phyloP scores from a whole-genome alignment of 768 basidiomycete genomes.

The Suillus spraguei region DNA sequence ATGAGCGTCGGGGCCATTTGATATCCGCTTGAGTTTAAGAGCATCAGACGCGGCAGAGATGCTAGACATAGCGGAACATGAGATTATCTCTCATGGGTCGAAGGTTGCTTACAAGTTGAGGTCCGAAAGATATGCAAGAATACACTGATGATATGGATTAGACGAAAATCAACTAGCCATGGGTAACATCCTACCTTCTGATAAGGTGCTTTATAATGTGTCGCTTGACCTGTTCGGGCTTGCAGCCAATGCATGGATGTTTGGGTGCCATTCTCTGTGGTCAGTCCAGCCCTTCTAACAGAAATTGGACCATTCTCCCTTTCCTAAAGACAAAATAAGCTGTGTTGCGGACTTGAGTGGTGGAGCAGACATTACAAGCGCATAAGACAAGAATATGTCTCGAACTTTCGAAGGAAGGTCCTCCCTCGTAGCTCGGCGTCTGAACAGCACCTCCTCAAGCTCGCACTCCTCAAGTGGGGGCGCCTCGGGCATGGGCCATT shows the following conservation, averaged over 20 bases:
- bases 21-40: slow-evolving; percentile 52
- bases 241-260: slow-evolving; percentile 81
- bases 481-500: slow-evolving; percentile 68
- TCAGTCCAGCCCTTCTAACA: slow-evolving; percentile 54
- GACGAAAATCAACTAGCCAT: slow-evolving; percentile 7
- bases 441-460: slow-evolving; percentile 50
- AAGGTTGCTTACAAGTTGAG: slow-evolving; percentile 61
- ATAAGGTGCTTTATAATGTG: slow-evolving; percentile 67
- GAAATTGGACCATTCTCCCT: slow-evolving; percentile 69
- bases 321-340: slow-evolving; percentile 45
- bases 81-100: slow-evolving; percentile 6
- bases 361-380: slow-evolving; percentile 21
- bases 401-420: slow-evolving; percentile 36
- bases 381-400: slow-evolving; percentile 33
- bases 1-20: slow-evolving; percentile 50
- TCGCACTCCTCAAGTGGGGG: slow-evolving; percentile 64
- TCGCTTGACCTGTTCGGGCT: slow-evolving; percentile 55
- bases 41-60: slow-evolving; percentile 56
- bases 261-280: slow-evolving; percentile 48
- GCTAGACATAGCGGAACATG: slow-evolving; percentile 38
- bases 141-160: slow-evolving; percentile 52
- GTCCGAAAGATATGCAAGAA: slow-evolving; percentile 80
- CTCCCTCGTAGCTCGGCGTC: slow-evolving; percentile 28
- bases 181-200: slow-evolving; percentile 58
- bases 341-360: not conserved